These are phyloP conservation scores for Dipodascus geniculatus DNA, from an alignment of 805 yeast species.

Conservation along the genomic window DNA sequence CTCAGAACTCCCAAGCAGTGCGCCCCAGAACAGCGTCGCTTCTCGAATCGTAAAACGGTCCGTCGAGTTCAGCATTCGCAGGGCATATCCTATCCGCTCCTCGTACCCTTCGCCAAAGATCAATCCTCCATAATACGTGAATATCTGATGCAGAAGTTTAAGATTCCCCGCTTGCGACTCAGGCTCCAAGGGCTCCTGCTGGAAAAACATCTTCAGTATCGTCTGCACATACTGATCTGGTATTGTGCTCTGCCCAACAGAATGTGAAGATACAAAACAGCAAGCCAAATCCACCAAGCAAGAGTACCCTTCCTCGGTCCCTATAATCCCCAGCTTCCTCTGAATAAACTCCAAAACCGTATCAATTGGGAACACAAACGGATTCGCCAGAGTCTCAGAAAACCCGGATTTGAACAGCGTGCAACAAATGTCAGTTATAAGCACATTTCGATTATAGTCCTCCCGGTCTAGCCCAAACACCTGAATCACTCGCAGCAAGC, in stretches of 20 bases:
- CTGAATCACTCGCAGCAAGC: conserved; percentile 31
- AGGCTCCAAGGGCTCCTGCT: conserved; percentile 3
- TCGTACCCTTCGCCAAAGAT: conserved; percentile 13
- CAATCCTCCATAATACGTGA: conserved; percentile 9
- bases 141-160: conserved; percentile 18
- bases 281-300: conserved; percentile 21
- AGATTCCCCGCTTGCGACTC: conserved; percentile 20
- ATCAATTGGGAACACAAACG: conserved; percentile 42
- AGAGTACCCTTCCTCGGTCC: conserved; percentile 15
- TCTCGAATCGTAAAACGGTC: conserved; percentile 48
- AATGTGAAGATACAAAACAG: conserved; percentile 16
- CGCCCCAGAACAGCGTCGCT: conserved; percentile 44
- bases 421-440: conserved; percentile 52
- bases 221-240: conserved; percentile 3
- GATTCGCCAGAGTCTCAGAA: conserved; percentile 50
- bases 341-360: conserved; percentile 32
- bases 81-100: conserved; percentile 25
- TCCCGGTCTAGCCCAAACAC: conserved; percentile 32
- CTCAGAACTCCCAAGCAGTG: conserved; percentile 23
- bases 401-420: conserved; percentile 53
- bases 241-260: not conserved
- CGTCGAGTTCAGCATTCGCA: conserved; percentile 32
- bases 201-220: conserved; percentile 12
- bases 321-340: conserved; percentile 21
- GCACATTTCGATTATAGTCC: conserved; percentile 31